Base-by-base conservation (phyloP, 768 basidiomycete genomes). In the Mrakia blollopis region DNA sequence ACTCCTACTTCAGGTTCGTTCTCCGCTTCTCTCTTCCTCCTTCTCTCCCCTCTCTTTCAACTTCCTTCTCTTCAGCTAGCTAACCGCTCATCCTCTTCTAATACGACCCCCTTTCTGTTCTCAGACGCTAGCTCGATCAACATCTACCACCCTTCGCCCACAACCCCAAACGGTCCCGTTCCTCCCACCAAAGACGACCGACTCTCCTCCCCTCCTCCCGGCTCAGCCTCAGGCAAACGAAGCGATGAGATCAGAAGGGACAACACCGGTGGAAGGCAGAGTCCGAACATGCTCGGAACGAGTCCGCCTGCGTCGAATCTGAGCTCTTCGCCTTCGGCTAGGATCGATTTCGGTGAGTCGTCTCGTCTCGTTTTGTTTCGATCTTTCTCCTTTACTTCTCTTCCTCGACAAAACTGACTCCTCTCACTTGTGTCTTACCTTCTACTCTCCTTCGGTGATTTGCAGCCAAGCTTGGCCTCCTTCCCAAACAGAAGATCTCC, bases 401-500 rank as follows among this genome's bases (percentile, higher is more conserved):
- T 30, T 21, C 57, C 25, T n/a, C 23, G 13, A 1, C n/a, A 18
- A 28, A 2, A 11, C 69, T n/a, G 25, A 32, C 69, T 30, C 28
- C 21, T 21, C 16, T 41, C 61, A 10, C 4, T 60, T 14, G 14
- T 30, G 11, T 44, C 11, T 11, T 11, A 41, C 5, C 11, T 14
- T 44, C 44, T 13, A 14, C 44, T 63, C 41, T 37, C 37, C 30
- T 30, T 28, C 50, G 2, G 2, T 2, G 14, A 47, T 50, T 16
- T 21, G 47, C 30, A 77, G 76, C 76, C 76, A 77, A 77, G 37
- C 72, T 77, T 25, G 76, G 76, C 23, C 76, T 77, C 6, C 60
- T 77, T 3, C 76, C 76, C 23, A 72, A 72, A 25, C 76, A 77
- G 39, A 77, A 77, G 65, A 77, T 77, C 21, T 77, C 76, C 25